These are phyloP conservation scores for Canariomyces notabilis DNA, from an alignment of 2,329 filamentous ascomycete genomes.

Conservation along the genomic window DNA sequence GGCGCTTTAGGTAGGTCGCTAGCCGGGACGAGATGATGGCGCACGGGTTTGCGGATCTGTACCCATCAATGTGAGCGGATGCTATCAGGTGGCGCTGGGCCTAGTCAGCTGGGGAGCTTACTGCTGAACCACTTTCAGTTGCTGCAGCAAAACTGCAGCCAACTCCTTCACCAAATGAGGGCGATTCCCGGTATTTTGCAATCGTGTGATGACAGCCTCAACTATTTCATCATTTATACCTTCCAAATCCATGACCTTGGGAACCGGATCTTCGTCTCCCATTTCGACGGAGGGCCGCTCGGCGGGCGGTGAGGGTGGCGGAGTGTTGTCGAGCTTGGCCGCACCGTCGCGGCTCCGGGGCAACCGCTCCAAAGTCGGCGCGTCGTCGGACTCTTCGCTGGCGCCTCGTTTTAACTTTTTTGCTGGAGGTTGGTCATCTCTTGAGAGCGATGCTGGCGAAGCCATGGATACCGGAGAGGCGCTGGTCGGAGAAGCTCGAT, in stretches of 20 bases:
- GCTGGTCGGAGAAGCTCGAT: conserved; percentile 30
- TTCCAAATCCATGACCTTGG: conserved; percentile 66
- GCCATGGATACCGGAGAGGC: conserved; percentile 29
- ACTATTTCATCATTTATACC: conserved; percentile 94
- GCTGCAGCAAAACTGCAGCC: conserved; percentile 69
- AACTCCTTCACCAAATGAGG: conserved; percentile 95
- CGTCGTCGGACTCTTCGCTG: conserved; percentile 36
- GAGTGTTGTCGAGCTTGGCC: conserved; percentile 63
- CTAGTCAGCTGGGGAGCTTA: conserved; percentile 46
- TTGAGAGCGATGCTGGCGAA: conserved; percentile 28
- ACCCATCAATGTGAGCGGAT: conserved; percentile 19
- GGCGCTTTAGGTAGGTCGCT: conserved; percentile 81
- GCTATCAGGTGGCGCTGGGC: not conserved
- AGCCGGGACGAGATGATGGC: conserved; percentile 93
- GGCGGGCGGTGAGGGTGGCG: conserved; percentile 66
- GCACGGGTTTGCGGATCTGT: conserved; percentile 88
- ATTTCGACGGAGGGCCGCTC: conserved; percentile 38
- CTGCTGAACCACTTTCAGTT: conserved; percentile 84
- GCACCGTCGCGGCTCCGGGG: conserved; percentile 29
- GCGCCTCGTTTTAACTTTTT: conserved; percentile 81
- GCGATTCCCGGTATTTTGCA: conserved; percentile 84
- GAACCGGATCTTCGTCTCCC: conserved; percentile 30
- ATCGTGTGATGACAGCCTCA: conserved; percentile 78
- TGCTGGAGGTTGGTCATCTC: conserved; percentile 37
- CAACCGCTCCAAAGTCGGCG: conserved; percentile 27